phyloP scores from a whole-genome alignment of 805 yeast genomes.

The Torulaspora delbrueckii region DNA sequence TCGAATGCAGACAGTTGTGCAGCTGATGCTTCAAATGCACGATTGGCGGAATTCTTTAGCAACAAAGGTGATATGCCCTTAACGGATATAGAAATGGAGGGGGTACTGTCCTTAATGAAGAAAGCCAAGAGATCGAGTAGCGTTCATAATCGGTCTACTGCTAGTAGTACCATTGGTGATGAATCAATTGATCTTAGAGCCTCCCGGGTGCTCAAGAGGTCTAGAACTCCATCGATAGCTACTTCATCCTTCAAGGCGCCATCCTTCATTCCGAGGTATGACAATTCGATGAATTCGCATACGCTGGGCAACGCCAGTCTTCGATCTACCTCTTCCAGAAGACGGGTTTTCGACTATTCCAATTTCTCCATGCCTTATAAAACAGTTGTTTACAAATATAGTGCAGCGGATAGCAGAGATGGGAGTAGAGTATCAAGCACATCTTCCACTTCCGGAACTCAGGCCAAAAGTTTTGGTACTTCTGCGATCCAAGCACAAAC shows the following conservation, averaged over 20 bases:
- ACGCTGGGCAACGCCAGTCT: constrained; percentile 17
- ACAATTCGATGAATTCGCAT: constrained; percentile 18
- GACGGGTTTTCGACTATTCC: constrained; percentile 37
- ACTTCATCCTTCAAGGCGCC: constrained; percentile 29
- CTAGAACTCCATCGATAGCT: constrained; percentile 9
- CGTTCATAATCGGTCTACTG: constrained; percentile 3
- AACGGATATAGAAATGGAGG: constrained; percentile 71
- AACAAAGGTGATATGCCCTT: constrained; percentile 71
- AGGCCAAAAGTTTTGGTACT: constrained; percentile 1
- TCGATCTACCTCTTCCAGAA: constrained; percentile 23
- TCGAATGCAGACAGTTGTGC: constrained; percentile 12
- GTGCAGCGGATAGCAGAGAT: constrained; percentile 15
- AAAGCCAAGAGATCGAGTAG: constrained; percentile 24
- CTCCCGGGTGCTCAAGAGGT: constrained; percentile 14
- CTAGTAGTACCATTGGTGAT: neutral
- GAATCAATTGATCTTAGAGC: constrained; percentile 6
- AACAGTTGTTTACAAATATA: constrained; percentile 32
- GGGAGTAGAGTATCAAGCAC: neutral
- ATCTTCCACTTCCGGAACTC: neutral
- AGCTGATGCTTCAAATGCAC: constrained; percentile 49
- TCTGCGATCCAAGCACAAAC: neutral
- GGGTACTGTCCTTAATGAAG: constrained; percentile 60
- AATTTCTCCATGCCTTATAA: constrained; percentile 39
- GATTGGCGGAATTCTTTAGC: constrained; percentile 64
- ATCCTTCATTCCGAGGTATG: constrained; percentile 36